These are phyloP conservation scores for Termitomyces sp. DNA, from an alignment of 768 basidiomycete species.

Conservation along the genomic window DNA sequence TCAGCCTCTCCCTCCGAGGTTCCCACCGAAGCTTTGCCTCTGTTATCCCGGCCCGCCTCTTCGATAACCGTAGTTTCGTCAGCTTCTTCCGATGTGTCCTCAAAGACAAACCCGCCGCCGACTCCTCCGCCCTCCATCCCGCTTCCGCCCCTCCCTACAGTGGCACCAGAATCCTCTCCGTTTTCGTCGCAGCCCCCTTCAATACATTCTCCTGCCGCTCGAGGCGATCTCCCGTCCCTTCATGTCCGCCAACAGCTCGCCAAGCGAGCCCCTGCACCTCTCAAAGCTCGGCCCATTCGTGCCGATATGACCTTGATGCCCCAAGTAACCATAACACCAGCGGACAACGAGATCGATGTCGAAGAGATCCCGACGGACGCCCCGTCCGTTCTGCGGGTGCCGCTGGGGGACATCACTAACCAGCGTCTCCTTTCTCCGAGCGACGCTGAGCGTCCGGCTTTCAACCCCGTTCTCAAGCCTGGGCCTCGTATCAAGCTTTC, in stretches of 20 bases:
- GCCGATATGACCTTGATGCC: neutral
- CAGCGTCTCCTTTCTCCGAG: neutral
- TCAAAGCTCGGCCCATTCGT: neutral
- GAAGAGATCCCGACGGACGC: neutral
- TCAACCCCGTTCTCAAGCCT: neutral
- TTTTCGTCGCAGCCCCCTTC: neutral
- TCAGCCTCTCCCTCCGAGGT: neutral
- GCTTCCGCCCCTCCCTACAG: neutral
- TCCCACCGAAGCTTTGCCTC: neutral
- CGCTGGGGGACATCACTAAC: neutral
- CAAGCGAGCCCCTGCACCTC: neutral
- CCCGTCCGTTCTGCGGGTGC: neutral
- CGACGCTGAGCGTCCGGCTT: constrained; percentile 3
- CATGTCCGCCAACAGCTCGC: neutral
- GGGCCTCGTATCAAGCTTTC: neutral
- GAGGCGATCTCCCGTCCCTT: neutral
- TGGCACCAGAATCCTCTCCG: neutral
- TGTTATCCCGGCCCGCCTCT: neutral
- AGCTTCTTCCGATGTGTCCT: neutral
- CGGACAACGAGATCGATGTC: neutral
- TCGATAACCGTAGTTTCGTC: neutral
- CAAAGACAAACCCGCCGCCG: neutral
- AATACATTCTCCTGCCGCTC: neutral
- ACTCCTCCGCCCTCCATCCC: neutral
- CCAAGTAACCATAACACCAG: neutral